Evolutionary conservation across 2,329 filamentous ascomycete genomes (phyloP), one percentile per base, ranked within the genome.

Genomic region (Zymoseptoria crescenta): DNA sequence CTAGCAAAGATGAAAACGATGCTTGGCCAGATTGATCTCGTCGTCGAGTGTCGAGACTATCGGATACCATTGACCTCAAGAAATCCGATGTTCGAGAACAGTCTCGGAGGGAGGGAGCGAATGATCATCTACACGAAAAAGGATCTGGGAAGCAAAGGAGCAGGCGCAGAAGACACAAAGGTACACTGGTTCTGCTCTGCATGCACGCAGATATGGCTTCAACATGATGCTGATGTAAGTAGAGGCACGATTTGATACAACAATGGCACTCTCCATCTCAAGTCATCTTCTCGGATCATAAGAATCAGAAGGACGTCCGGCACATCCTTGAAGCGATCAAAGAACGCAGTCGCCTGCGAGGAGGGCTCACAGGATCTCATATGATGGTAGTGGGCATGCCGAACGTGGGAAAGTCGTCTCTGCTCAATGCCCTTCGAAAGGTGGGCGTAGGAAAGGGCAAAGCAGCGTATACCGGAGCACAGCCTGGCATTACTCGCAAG

Each of bases 351-450:
- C 64, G 69, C n/a, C 70, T 75, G 27, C 72, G 74, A 29, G 79
- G 85, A 66, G 83, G 83, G 21, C 76, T 97, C n/a, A 86, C 89
- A 7, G 92, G 91, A n/a, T 82, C 91, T 66, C 84, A 91, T 54
- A 83, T 91, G 58, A 83, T 99, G 73, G 84, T 97, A 0, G 92
- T 97, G 13, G 94, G 94, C 57, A 96, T 99, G 92, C 94, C 94
- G 41, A 99, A 99, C 71, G 90, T 96, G 0, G 94, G 94, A 41
- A 99, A 99, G 76, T 96, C 90, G 52, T 91, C 92, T 1, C 80
- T 99, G n/a, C 83, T 99, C 49, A 99, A 99, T 73, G 83, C 86
- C 16, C 81, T 97, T 54, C 87, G 94, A 20, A 82, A 80, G 49
- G 78, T 81, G 19, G 90, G 91, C 49, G 81, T 89, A 65, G 75